Evolutionary conservation across 129 eudicot species (phyloP).

Genomic region (Helichrysum umbraculigerum): DNA sequence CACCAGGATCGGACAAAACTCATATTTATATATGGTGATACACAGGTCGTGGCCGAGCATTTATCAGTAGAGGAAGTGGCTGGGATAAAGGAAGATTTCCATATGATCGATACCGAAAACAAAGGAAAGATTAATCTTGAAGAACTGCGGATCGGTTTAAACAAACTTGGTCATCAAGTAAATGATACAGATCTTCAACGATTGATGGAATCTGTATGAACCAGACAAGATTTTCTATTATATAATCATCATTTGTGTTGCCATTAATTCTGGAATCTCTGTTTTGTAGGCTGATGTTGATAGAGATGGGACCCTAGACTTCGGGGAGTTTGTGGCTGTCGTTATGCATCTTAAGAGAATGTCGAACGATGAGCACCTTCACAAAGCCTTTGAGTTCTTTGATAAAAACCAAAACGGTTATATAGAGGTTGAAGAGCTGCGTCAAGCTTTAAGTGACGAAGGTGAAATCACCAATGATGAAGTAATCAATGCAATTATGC

Average conservation of each 20-base stretch:
- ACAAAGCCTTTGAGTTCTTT: constrained; percentile 58
- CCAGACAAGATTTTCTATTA: not conserved
- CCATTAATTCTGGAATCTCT: not conserved
- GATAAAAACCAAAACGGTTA: constrained; percentile 52
- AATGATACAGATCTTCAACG: constrained; percentile 62
- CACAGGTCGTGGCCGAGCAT: constrained; percentile 76
- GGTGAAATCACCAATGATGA: constrained; percentile 47
- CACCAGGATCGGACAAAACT: not conserved
- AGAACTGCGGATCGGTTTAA: constrained; percentile 66
- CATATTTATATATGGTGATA: not conserved
- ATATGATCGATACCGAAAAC: constrained; percentile 62
- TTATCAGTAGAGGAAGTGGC: constrained; percentile 76
- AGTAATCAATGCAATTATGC: constrained; percentile 52
- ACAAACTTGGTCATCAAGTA: constrained; percentile 65
- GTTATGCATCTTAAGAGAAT: constrained; percentile 59
- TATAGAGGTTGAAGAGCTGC: constrained; percentile 63
- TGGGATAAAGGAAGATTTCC: constrained; percentile 68
- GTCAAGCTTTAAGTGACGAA: constrained; percentile 56
- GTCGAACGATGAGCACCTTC: constrained; percentile 72
- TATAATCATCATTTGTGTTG: not conserved
- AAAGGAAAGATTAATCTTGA: constrained; percentile 61
- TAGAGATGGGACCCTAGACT: constrained; percentile 65
- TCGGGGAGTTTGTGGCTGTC: constrained; percentile 70
- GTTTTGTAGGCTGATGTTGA: constrained; percentile 68
- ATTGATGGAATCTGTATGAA: constrained; percentile 69